These are phyloP conservation scores for Taphrina pruni DNA, from an alignment of 1,139 yeast genomes.

Conservation along the genomic window DNA sequence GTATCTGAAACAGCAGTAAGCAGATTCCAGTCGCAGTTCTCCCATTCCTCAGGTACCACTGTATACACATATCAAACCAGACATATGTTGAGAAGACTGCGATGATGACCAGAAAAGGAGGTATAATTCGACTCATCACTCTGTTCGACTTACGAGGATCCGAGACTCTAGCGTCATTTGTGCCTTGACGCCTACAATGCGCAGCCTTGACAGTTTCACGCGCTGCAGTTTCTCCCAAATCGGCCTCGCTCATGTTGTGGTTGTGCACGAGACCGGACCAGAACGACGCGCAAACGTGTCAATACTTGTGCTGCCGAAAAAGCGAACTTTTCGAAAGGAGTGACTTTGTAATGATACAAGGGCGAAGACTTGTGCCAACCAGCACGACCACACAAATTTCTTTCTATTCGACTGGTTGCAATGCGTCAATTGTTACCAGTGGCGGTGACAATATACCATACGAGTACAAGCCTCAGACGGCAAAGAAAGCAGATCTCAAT, in stretches of 20 bases:
- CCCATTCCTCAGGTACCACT: conserved; percentile 35
- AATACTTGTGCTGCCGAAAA: neutral
- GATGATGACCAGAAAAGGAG: conserved; percentile 38
- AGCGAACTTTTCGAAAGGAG: too few species aligned
- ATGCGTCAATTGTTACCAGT: too few species aligned
- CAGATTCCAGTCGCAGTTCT: conserved; percentile 30
- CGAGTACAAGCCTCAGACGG: too few species aligned
- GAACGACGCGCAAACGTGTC: neutral
- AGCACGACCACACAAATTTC: too few species aligned
- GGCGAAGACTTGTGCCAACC: too few species aligned
- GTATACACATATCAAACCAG: conserved; percentile 31
- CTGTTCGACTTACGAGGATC: conserved; percentile 40
- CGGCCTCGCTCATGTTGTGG: conserved; percentile 7
- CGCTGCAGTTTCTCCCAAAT: neutral
- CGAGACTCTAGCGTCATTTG: neutral
- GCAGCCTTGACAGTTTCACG: conserved; percentile 11
- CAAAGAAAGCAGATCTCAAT: too few species aligned
- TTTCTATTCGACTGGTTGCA: too few species aligned
- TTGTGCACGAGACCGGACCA: neutral
- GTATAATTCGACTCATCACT: conserved; percentile 38
- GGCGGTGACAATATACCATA: too few species aligned
- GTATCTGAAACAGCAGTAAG: conserved; percentile 30
- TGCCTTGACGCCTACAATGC: neutral
- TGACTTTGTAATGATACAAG: too few species aligned
- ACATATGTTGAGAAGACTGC: conserved; percentile 37